Conservation (phyloP, 345 rosid species). For the Eucalyptus curtisii region DNA sequence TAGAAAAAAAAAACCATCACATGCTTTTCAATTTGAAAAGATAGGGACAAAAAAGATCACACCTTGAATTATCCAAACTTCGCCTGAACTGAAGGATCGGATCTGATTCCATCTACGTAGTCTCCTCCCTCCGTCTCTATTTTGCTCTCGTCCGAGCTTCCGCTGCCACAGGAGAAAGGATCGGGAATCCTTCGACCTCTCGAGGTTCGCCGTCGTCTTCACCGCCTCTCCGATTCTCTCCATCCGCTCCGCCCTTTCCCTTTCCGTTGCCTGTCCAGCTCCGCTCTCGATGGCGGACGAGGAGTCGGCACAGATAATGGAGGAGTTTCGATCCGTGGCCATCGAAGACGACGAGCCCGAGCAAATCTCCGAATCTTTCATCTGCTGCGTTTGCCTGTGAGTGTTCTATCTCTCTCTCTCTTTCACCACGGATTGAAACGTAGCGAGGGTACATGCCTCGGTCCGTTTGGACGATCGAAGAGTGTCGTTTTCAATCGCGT, state of each 20-base stretch:
- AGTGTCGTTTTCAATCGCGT: not conserved
- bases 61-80: too few species aligned
- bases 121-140: too few species aligned
- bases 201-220: not conserved
- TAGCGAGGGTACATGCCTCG: not conserved
- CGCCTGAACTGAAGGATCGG: too few species aligned
- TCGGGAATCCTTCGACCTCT: not conserved
- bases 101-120: too few species aligned
- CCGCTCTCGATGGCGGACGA: not conserved
- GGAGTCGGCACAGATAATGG: not conserved
- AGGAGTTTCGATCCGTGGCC: not conserved
- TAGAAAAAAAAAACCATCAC: not conserved
- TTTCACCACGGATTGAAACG: not conserved
- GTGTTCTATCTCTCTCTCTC: not conserved
- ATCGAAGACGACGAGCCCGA: conserved; percentile 8
- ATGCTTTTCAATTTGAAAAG: not conserved
- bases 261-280: not conserved
- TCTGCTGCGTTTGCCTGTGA: conserved; percentile 68
- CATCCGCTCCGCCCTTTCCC: not conserved
- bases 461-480: not conserved
- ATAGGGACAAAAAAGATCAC: not conserved
- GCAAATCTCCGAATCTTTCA: conserved; percentile 32
- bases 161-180: too few species aligned
- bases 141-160: too few species aligned
- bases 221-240: not conserved